A percentile compares a stretch with the other conserved stretches of the same genome.
These are phyloP conservation scores for Dunaliella primolecta DNA, from an alignment of 139 green algal genomes.

Conservation along the genomic window DNA sequence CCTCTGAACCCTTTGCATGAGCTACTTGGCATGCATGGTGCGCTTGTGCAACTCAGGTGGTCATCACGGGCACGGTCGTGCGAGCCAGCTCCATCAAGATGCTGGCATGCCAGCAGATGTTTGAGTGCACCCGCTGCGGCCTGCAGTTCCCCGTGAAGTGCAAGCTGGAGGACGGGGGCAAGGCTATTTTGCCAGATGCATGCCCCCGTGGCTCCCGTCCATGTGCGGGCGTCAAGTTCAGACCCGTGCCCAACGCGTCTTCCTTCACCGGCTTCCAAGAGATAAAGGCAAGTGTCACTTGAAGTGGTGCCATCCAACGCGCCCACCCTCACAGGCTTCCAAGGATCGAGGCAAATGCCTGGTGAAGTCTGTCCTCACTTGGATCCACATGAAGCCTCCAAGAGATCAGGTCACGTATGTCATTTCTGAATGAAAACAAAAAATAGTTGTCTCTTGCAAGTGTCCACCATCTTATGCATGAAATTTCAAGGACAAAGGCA, in stretches of 20 bases:
- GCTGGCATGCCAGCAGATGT: constrained; percentile 65
- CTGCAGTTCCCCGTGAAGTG: constrained; percentile 30
- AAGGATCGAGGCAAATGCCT: too few species aligned
- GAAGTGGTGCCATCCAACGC: too few species aligned
- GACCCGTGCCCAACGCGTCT: constrained; percentile 24
- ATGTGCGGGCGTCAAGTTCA: constrained; percentile 65
- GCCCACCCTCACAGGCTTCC: too few species aligned
- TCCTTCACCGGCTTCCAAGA: constrained; percentile 30
- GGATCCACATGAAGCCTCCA: too few species aligned
- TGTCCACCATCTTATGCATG: too few species aligned
- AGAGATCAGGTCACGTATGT: too few species aligned
- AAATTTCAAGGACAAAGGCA: too few species aligned
- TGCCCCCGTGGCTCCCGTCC: constrained; percentile 24
- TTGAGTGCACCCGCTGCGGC: constrained; percentile 65
- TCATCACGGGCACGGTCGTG: constrained; percentile 70
- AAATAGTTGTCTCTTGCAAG: too few species aligned
- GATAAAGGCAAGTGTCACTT: constrained; percentile 14
- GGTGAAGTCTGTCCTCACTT: too few species aligned
- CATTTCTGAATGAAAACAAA: too few species aligned
- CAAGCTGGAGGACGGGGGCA: constrained; percentile 28
- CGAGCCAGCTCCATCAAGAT: constrained; percentile 67
- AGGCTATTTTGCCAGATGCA: constrained; percentile 23
- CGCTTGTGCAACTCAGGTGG: constrained; percentile 48
- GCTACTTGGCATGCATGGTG: too few species aligned
- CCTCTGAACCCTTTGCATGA: too few species aligned